Percentiles rank a stretch among this genome's conserved stretches.
phyloP scores from a whole-genome alignment of 2,329 filamentous ascomycete species.

The Penicillium carneum region DNA sequence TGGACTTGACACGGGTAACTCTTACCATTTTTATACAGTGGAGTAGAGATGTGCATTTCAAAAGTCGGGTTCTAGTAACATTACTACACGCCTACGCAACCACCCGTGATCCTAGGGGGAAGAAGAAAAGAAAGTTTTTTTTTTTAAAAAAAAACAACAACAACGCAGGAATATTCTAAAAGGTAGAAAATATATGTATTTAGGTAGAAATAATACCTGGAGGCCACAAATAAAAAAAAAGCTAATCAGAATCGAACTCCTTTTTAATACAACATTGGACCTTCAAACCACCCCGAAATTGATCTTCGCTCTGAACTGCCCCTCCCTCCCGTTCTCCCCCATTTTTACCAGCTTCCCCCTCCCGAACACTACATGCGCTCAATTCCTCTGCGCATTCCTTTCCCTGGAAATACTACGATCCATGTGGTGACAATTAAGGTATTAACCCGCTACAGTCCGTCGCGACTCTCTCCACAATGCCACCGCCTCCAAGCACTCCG shows the following conservation, averaged over 20 bases:
- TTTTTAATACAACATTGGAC: slow-evolving; percentile 23
- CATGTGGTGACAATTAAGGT: slow-evolving; percentile 32
- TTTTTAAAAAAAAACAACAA: background rate
- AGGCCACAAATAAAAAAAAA: slow-evolving; percentile 12
- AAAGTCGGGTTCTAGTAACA: background rate
- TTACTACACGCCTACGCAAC: slow-evolving; percentile 32
- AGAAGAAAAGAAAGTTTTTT: slow-evolving; percentile 20
- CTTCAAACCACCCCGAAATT: slow-evolving; percentile 29
- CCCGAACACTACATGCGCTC: slow-evolving; percentile 14
- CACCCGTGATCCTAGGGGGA: slow-evolving; percentile 25
- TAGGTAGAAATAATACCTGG: slow-evolving; percentile 15
- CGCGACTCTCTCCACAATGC: slow-evolving; percentile 31
- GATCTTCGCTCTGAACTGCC: slow-evolving; percentile 36
- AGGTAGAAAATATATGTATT: slow-evolving; percentile 1
- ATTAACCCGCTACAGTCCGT: slow-evolving; percentile 24
- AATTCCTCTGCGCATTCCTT: slow-evolving; percentile 9
- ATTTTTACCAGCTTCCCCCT: slow-evolving; percentile 24
- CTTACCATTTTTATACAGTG: background rate
- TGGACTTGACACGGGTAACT: background rate
- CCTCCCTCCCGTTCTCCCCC: slow-evolving; percentile 28
- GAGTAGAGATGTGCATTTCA: slow-evolving; percentile 21
- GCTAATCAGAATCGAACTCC: slow-evolving; percentile 4
- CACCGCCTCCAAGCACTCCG: slow-evolving; percentile 45
- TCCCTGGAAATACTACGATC: slow-evolving; percentile 7
- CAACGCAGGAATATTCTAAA: background rate